These are phyloP conservation scores for Orbilia javanica DNA, from an alignment of 2,329 filamentous ascomycete genomes.

Conservation along the genomic window DNA sequence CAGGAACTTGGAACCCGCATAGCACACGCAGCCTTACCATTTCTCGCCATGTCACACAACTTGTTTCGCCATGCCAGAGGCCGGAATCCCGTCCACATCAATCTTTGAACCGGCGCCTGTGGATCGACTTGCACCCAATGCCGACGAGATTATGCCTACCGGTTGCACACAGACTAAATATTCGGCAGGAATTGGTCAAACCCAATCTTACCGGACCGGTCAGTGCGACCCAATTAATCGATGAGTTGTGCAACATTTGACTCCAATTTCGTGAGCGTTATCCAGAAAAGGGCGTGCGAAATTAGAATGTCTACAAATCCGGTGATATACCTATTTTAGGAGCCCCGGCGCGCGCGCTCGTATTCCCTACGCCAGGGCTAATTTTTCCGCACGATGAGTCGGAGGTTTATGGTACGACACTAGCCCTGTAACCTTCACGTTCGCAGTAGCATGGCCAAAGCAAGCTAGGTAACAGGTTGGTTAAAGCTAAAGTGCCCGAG, in stretches of 20 bases:
- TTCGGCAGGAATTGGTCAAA: conserved; percentile 19
- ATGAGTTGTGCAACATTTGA: conserved; percentile 16
- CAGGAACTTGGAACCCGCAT: conserved; percentile 50
- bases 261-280: conserved; percentile 12
- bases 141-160: conserved; percentile 34
- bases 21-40: conserved; percentile 29
- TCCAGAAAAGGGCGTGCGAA: conserved; percentile 39
- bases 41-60: conserved; percentile 47
- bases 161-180: conserved; percentile 39
- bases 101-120: conserved; percentile 42
- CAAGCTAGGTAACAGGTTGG: background rate
- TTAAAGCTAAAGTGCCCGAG: conserved; percentile 46
- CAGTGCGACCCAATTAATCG: conserved; percentile 25
- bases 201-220: conserved; percentile 34
- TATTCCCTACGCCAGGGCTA: conserved; percentile 30
- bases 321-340: conserved; percentile 44
- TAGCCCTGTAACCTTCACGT: conserved; percentile 26
- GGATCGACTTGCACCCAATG: conserved; percentile 5
- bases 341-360: conserved; percentile 23
- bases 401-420: conserved; percentile 34
- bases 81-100: conserved; percentile 17
- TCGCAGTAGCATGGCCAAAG: conserved; percentile 8
- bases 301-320: conserved; percentile 52
- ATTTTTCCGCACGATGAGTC: conserved; percentile 19
- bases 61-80: conserved; percentile 37